These are phyloP conservation scores for Chlamydomonas eustigma DNA, from an alignment of 139 green algal species.

Conservation along the genomic window DNA sequence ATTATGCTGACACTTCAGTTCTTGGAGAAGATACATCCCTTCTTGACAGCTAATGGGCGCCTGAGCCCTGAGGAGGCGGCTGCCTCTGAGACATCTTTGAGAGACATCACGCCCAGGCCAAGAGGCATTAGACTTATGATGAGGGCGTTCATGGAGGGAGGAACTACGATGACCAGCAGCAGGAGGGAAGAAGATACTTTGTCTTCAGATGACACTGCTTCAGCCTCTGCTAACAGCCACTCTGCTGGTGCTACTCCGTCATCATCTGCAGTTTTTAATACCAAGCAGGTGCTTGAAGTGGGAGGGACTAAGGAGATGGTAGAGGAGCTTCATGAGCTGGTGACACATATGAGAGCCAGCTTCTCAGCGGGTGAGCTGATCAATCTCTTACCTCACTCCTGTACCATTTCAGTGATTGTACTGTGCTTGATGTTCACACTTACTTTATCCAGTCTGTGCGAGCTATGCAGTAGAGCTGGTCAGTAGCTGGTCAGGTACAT, in stretches of 20 bases:
- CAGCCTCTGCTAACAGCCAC: neutral
- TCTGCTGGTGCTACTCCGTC: neutral
- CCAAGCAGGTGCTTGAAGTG: neutral
- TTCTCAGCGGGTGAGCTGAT: neutral
- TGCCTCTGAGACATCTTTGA: neutral
- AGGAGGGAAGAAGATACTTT: neutral
- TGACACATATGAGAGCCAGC: neutral
- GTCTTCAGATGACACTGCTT: too few species aligned
- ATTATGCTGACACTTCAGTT: too few species aligned
- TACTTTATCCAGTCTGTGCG: too few species aligned
- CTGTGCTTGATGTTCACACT: too few species aligned
- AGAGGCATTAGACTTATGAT: neutral
- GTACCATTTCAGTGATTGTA: too few species aligned
- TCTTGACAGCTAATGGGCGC: neutral
- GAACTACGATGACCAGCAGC: neutral
- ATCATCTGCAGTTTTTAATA: neutral
- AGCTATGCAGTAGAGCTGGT: too few species aligned
- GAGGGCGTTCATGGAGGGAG: neutral
- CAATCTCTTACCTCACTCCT: too few species aligned
- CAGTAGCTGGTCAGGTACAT: too few species aligned
- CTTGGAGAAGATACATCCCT: neutral
- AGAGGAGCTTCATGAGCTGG: neutral
- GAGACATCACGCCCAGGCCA: neutral
- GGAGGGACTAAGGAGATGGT: neutral
- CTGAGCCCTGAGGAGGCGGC: neutral